Percentiles rank a stretch among this genome's conserved stretches.
Evolutionary conservation across 352 stramenopile genomes (phyloP).

Genomic region (Phytophthora fragariaefolia): DNA sequence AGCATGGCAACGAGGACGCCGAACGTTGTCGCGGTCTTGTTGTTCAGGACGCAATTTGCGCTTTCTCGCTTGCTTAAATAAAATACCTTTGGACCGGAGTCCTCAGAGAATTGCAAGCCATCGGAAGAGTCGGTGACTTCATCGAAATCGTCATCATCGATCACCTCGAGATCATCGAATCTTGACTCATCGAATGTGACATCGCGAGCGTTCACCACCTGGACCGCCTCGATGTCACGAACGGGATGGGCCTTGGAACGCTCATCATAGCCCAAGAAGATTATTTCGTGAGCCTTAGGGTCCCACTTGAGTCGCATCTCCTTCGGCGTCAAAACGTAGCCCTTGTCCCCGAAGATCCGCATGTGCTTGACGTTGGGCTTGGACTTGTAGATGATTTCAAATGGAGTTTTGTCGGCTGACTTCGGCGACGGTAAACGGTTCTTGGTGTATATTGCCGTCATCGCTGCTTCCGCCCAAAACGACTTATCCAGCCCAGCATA

Average conservation of each 20-base stretch:
- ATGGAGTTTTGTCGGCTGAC: background rate
- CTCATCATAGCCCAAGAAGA: constrained; percentile 30
- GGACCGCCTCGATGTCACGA: constrained; percentile 21
- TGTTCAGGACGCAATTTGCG: too few relatives aligned
- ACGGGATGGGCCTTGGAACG: constrained; percentile 24
- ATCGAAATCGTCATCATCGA: background rate
- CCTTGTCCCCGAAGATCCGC: constrained; percentile 3
- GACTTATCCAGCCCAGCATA: constrained; percentile 17
- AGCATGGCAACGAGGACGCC: background rate
- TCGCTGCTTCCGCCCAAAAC: constrained; percentile 17
- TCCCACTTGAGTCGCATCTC: constrained; percentile 27
- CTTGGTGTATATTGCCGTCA: constrained; percentile 8
- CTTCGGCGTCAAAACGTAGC: constrained; percentile 12
- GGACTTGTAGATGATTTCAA: constrained; percentile 16
- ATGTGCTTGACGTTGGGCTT: constrained; percentile 18
- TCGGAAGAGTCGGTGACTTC: background rate
- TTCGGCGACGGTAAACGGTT: background rate
- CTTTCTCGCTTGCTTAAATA: too few relatives aligned
- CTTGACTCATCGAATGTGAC: constrained; percentile 20
- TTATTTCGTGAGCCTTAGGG: constrained; percentile 15
- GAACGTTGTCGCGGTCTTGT: too few relatives aligned
- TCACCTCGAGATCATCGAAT: background rate
- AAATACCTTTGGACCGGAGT: too few relatives aligned
- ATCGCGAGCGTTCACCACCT: constrained; percentile 25
- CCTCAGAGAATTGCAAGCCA: background rate